Conservation (phyloP, 2,329 filamentous ascomycete genomes). For the Phoma sp. region DNA sequence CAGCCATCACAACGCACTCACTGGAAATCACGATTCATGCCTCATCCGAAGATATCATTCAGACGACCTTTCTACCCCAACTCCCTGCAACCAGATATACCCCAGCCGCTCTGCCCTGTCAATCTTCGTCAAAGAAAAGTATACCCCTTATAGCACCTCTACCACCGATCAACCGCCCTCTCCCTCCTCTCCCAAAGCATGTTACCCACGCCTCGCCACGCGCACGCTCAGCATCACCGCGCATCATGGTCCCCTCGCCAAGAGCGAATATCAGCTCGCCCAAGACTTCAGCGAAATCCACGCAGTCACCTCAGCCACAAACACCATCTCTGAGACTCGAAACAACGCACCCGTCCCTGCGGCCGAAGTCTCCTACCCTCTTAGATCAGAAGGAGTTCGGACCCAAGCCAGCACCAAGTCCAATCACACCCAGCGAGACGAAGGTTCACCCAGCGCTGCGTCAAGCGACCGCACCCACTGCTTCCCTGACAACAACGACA, state of each 20-base stretch:
- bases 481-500: neutral
- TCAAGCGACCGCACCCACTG: slow-evolving; percentile 3
- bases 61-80: slow-evolving; percentile 16
- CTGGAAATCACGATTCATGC: slow-evolving; percentile 42
- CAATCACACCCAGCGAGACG: slow-evolving; percentile 12
- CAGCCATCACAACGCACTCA: slow-evolving; percentile 23
- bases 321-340: slow-evolving; percentile 15
- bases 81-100: slow-evolving; percentile 12
- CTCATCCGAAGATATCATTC: slow-evolving; percentile 33
- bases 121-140: slow-evolving; percentile 16
- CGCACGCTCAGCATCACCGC: slow-evolving; percentile 27
- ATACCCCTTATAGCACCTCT: slow-evolving; percentile 19
- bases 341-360: slow-evolving; percentile 23
- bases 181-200: slow-evolving; percentile 33
- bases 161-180: slow-evolving; percentile 30
- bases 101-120: neutral
- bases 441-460: slow-evolving; percentile 27
- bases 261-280: slow-evolving; percentile 2
- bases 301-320: slow-evolving; percentile 3
- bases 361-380: slow-evolving; percentile 19
- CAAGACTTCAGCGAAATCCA: slow-evolving; percentile 10
- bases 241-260: slow-evolving; percentile 9
- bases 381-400: slow-evolving; percentile 17
- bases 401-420: slow-evolving; percentile 1
- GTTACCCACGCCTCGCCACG: slow-evolving; percentile 12